A percentile compares a stretch with the other conserved stretches of the same genome.
These are phyloP conservation scores for Talaromyces adpressus DNA, from an alignment of 495 filamentous ascomycete genomes.

Conservation along the genomic window DNA sequence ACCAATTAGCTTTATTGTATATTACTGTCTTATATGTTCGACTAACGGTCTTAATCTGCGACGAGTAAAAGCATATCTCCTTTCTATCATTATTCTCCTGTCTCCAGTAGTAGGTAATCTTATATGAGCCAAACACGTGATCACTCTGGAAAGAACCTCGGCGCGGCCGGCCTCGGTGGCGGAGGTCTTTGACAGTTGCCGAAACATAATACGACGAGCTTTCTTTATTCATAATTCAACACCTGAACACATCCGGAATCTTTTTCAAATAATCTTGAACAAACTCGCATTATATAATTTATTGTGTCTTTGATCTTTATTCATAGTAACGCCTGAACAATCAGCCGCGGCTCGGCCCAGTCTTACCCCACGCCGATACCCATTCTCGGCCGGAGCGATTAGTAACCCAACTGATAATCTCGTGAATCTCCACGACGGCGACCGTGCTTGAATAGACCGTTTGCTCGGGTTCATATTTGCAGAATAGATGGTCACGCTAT, in stretches of 20 bases:
- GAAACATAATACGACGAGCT: not conserved
- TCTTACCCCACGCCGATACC: not conserved
- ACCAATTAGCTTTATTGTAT: not conserved
- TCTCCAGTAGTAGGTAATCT: too few relatives aligned
- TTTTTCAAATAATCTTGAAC: not conserved
- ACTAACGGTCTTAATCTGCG: not conserved
- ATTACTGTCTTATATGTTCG: not conserved
- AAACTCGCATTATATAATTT: not conserved
- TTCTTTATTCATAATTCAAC: not conserved
- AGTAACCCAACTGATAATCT: not conserved
- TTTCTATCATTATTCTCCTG: not conserved
- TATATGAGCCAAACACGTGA: not conserved
- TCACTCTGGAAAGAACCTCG: constrained; percentile 2
- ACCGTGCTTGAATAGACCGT: not conserved
- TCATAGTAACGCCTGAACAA: not conserved
- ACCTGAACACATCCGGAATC: too few relatives aligned
- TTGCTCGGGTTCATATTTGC: not conserved
- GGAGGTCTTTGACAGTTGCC: not conserved
- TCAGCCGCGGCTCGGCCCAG: not conserved
- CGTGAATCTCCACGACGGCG: not conserved
- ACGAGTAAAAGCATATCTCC: constrained; percentile 18
- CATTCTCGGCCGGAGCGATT: not conserved
- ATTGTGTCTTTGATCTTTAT: not conserved
- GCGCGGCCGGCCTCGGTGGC: constrained; percentile 4
- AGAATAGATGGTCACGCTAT: not conserved